Base-by-base conservation (phyloP, 192 early-diverging fungal genomes). In the Gonapodya prolifera region DNA sequence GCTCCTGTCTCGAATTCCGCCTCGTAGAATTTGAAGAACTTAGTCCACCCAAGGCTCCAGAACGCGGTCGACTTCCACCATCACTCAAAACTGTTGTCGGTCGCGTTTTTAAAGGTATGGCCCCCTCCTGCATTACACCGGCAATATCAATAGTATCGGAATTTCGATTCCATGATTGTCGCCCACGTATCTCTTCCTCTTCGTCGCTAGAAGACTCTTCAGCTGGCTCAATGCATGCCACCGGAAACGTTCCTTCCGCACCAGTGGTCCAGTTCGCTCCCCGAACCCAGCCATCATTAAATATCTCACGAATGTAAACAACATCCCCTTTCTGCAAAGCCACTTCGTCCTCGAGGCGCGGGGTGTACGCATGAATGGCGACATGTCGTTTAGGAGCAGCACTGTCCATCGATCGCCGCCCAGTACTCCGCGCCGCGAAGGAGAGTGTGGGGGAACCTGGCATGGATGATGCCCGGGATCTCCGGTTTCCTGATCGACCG, bases 231-330 rank as follows among this genome's bases (percentile, higher is more conserved):
- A 76, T 76, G 69, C 75, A 76, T 29, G 75, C 75, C 30, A 34
- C 75, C 28, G 75, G 75, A 29, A 76, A 76, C 18, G 75, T 76
- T 18, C 75, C 75, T 18, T 76, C 75, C 18, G 31, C 34, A 31
- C 69, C 69, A 16, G 75, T 18, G 29, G 75, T 76, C 35, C 75
- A 76, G 34, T 76, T 76, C 18, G 69, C 69, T 29, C 75, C 75
- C 30, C 69, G 75, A 34, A 76, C 30, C 75, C 75, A 76, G 28
- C 75, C 75, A 76, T 76, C 75, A 76, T 76, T 76, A 76, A 76
- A 76, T 1, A 76, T 76, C 32, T 76, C 75, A 30, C 69, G 75
- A 70, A 76, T 76, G 28, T 69, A 76, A 16, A 76, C 69, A 0
- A 76, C 69, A 34, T 76, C 75, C 8, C 75, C 75, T 18, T 69